Evolutionary conservation across 768 basidiomycete species (phyloP).

Genomic region (Naganishia vaughanmartiniae): DNA sequence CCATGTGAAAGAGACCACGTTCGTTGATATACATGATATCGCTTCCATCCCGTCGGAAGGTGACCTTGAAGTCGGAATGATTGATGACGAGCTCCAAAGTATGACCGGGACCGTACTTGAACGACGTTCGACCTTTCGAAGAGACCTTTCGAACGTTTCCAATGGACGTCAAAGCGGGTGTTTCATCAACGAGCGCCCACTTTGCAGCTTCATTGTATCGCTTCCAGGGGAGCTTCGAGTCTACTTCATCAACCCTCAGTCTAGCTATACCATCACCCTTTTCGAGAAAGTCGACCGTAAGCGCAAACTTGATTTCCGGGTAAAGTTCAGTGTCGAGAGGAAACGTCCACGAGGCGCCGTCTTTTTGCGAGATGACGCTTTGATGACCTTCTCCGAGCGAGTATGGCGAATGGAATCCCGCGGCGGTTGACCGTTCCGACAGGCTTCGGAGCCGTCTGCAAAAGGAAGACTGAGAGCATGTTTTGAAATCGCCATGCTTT

Average conservation of each 20-base stretch:
- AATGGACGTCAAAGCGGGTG: slow-evolving; percentile 59
- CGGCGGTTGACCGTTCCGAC: slow-evolving; percentile 65
- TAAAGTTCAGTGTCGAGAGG: slow-evolving; percentile 76
- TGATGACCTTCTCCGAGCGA: slow-evolving; percentile 57
- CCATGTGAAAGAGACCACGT: slow-evolving; percentile 89
- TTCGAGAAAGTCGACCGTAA: slow-evolving; percentile 78
- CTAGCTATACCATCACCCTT: slow-evolving; percentile 73
- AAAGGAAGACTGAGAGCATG: slow-evolving; percentile 89
- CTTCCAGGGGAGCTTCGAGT: slow-evolving; percentile 63
- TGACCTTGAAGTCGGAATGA: slow-evolving; percentile 73
- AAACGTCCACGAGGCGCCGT: slow-evolving; percentile 61
- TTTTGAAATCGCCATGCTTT: slow-evolving; percentile 82
- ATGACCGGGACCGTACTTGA: slow-evolving; percentile 65
- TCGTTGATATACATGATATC: slow-evolving; percentile 88
- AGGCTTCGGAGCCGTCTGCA: slow-evolving; percentile 87
- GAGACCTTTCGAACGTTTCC: slow-evolving; percentile 33
- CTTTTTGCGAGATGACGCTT: slow-evolving; percentile 5
- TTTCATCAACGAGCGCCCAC: slow-evolving; percentile 74
- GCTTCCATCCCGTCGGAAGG: slow-evolving; percentile 68
- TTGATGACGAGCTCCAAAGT: slow-evolving; percentile 62
- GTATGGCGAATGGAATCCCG: slow-evolving; percentile 82
- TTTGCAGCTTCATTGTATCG: slow-evolving; percentile 87
- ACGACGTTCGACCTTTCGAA: slow-evolving; percentile 54
- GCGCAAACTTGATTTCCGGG: slow-evolving; percentile 74
- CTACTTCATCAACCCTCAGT: slow-evolving; percentile 87